Base-by-base conservation (phyloP, 129 eudicot species). In the Solidago caesia region DNA sequence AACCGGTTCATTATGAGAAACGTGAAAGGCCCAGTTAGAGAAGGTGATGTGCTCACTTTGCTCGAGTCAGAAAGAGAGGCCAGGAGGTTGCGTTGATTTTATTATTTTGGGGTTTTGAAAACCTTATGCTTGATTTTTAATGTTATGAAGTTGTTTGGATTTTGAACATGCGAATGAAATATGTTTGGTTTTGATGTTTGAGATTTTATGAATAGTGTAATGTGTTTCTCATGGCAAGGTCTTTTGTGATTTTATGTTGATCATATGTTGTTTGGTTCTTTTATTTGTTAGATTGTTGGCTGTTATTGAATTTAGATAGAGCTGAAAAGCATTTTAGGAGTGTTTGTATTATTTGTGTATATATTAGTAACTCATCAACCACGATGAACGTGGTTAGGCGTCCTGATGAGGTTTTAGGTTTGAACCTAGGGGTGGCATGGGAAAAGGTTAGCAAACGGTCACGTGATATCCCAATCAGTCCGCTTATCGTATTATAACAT, bases 11-110 rank as follows among this genome's bases (percentile, higher is more conserved):
- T 82, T 61, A 82, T 82, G 82, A 82, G 86, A 41, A 82, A 82
- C 42, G 86, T 82, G n/a, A 82, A 82, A 25, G 86, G 86, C 46
- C 86, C 86, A 0, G 77, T 77, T n/a, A 46, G 86, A 44, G 82
- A 82, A 46, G 86, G 86, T 46, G 86, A 82, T 68, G 73, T 73
- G 68, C 80, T 82, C 49, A 82, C 80, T 3, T 71, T 82, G 57
- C 82, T 77, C 9, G 86, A 73, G 74, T 82, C 86, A 0, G 86
- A 82, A 80, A 82, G 86, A 69, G 85, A 82, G 53, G 85, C 85
- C 27, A 72, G 82, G 64, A 82, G 85, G 71, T 57, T 82, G 68
- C 79, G 79, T n/a, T 82, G 82, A 73, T 77, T 68, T 67, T 44
- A 16, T 9, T 11, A 29, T n/a, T 2, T 25, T 29, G 15, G 45